Percentiles rank a stretch among this genome's conserved stretches.
Evolutionary conservation across 345 rosid genomes (phyloP).

Genomic region (Ailanthus altissimus): DNA sequence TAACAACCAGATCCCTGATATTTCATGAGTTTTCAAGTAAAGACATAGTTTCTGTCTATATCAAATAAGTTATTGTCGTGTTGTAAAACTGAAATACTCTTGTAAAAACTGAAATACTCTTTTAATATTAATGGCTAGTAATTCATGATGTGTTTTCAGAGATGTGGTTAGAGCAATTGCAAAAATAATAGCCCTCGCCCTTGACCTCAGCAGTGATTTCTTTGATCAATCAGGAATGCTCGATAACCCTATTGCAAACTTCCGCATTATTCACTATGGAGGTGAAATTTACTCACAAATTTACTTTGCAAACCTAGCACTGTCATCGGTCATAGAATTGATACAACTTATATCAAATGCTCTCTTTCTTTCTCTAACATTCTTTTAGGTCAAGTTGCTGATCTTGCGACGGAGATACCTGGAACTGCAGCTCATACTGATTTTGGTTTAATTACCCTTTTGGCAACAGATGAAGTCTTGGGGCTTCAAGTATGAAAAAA

Average conservation of each 20-base stretch:
- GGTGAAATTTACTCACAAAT: not conserved
- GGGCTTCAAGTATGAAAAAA: not conserved
- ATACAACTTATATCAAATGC: too few species aligned
- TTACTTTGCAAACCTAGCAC: too few species aligned
- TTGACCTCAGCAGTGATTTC: not conserved
- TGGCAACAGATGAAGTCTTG: not conserved
- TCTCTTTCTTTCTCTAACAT: too few species aligned
- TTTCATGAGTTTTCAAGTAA: too few species aligned
- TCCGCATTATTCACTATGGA: not conserved
- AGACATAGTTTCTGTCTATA: too few species aligned
- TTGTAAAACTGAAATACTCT: too few species aligned
- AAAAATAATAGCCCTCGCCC: not conserved
- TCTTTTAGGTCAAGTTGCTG: not conserved
- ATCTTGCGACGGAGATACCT: not conserved
- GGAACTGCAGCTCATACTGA: not conserved
- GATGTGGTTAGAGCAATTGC: not conserved
- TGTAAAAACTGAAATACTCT: too few species aligned
- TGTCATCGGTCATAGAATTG: too few species aligned
- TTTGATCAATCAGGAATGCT: not conserved
- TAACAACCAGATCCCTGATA: too few species aligned
- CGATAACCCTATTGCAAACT: not conserved
- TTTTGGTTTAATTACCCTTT: not conserved
- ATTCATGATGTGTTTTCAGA: not conserved
- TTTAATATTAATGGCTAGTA: not conserved
- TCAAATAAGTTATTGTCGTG: too few species aligned